Conservation (phyloP, 208 protist genomes). For the Trypanosoma conorhini region DNA sequence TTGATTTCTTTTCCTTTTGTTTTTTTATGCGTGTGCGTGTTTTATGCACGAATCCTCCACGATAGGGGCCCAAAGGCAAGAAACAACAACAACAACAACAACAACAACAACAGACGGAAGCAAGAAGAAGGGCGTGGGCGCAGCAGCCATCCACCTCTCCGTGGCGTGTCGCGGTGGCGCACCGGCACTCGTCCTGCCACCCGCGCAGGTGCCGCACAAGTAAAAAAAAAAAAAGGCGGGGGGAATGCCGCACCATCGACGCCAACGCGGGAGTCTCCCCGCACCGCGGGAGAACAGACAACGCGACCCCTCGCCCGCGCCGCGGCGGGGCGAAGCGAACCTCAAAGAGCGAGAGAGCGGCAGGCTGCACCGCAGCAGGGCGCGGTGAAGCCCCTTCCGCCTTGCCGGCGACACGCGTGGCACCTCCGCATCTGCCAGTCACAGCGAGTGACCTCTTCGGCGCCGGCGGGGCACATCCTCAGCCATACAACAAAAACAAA, state of each 20-base stretch:
- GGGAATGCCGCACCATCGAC: neutral
- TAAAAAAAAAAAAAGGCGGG: neutral
- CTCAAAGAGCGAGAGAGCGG: neutral
- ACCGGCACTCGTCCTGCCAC: no score
- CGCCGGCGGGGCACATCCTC: neutral
- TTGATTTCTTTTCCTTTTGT: neutral
- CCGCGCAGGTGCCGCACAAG: neutral
- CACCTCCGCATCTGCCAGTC: neutral
- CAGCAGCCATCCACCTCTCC: no score
- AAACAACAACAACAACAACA: no score
- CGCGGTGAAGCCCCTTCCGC: neutral
- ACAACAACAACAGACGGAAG: no score
- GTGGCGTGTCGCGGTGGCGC: no score
- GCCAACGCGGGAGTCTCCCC: neutral
- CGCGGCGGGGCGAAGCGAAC: no score
- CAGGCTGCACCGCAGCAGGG: neutral
- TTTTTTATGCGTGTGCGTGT: neutral
- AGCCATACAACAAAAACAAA: neutral
- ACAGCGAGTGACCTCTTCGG: neutral
- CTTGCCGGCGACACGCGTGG: neutral
- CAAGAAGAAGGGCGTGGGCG: no score
- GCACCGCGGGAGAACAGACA: no score
- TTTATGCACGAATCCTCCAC: neutral
- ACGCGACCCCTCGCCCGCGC: constrained; percentile 22
- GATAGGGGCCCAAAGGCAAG: neutral